phyloP scores from a whole-genome alignment of 495 filamentous ascomycete genomes.

The Penicillium daleae region DNA sequence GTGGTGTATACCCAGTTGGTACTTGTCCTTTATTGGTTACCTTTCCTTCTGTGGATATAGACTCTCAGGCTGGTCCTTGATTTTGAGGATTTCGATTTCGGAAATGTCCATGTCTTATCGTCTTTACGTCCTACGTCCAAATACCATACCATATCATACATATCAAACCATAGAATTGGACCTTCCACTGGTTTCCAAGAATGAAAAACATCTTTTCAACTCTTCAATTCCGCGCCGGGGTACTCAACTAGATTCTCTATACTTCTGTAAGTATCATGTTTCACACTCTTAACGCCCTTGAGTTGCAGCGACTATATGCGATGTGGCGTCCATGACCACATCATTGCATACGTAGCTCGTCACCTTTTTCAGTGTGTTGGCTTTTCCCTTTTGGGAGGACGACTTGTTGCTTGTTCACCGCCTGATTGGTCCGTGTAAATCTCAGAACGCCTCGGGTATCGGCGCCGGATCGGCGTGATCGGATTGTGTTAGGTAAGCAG shows the following conservation, averaged over 20 bases:
- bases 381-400: constrained; percentile 1
- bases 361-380: constrained; percentile 1
- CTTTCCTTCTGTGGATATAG: constrained; percentile 23
- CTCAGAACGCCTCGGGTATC: background rate
- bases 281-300: background rate
- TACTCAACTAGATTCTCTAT: background rate
- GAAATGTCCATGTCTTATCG: constrained; percentile 9
- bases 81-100: constrained; percentile 9
- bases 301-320: background rate
- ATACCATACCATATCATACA: constrained; percentile 11
- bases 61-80: constrained; percentile 31
- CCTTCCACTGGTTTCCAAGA: constrained; percentile 14
- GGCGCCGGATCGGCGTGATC: background rate
- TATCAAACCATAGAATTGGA: constrained; percentile 20
- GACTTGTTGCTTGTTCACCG: background rate
- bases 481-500: background rate
- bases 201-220: constrained; percentile 9
- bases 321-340: constrained; percentile 24
- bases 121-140: background rate
- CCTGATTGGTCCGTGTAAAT: background rate
- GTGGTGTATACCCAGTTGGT: constrained; percentile 26
- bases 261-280: background rate
- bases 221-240: background rate
- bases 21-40: constrained; percentile 15
- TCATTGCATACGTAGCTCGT: constrained; percentile 22